Evolutionary conservation across 2,329 filamentous ascomycete genomes (phyloP), one percentile per base, ranked within the genome.

Genomic region (Teratosphaeria zuluensis): DNA sequence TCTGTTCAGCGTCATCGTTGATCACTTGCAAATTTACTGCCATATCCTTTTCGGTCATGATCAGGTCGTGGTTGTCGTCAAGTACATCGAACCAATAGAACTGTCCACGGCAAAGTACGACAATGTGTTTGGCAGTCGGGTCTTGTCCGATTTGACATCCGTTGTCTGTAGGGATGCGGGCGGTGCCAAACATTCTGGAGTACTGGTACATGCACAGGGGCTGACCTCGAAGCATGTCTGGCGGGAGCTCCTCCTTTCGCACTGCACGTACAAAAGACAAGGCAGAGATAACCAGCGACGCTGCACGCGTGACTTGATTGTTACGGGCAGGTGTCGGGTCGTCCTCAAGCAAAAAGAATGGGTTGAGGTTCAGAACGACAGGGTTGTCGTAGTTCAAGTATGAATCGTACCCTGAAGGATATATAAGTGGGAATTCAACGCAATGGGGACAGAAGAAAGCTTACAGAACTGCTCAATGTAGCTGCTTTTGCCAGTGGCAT

Each of bases 61-160:
- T 96, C 58, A 95, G 78, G 72, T 99, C 94, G 6, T 89, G 89
- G 73, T 96, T 95, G 65, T 92, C 87, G 66, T 99, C 94, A 19
- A 99, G 79, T 1, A 96, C 92, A 73, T 99, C 94, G 68, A 99
- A 99, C 92, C 92, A 97, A 75, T 99, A 99, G 69, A 97, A 92
- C 66, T 99, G 94, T 1, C 94, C 94, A 64, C 92, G 89, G 70
- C 90, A 95, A 75, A 97, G 81, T 51, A 97, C 90, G 9, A 96
- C 88, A 42, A 99, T 80, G 72, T 99, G 94, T 75, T 91, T 95
- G 3, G 92, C 90, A n/a, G 86, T 84, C 0, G 91, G 89, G 68
- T 97, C 92, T 71, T 97, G 92, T 63, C 92, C 91, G 68, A 99
- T 97, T 66, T 96, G 88, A 72, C 94, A 99, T 4, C 94, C 94